phyloP scores from a whole-genome alignment of 2,329 filamentous ascomycete genomes.

The Colletotrichum tanaceti region DNA sequence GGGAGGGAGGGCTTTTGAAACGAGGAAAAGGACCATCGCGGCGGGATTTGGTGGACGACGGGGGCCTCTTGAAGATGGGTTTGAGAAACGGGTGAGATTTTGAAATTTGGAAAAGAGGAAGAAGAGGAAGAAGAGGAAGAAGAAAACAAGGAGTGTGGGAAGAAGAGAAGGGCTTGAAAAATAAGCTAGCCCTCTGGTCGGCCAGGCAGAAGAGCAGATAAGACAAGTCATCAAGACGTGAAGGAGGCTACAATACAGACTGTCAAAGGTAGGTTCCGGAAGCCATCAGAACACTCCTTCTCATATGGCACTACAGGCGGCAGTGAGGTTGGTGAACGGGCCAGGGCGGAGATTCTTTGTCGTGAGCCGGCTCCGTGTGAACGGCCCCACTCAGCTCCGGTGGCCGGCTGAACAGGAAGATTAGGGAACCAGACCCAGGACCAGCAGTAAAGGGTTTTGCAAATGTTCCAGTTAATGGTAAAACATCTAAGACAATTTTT shows the following conservation, averaged over 20 bases:
- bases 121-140: no score
- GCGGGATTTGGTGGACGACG: accelerated
- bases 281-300: accelerated
- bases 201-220: not conserved
- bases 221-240: no score
- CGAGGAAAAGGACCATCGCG: not conserved
- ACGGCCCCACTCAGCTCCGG: not conserved
- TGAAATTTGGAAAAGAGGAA: not conserved
- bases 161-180: not conserved
- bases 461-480: no score
- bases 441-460: no score
- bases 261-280: not conserved
- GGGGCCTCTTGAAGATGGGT: not conserved
- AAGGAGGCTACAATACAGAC: accelerated
- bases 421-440: not conserved
- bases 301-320: no score
- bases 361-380: not conserved
- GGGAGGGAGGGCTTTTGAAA: not conserved
- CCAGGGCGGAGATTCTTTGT: no score
- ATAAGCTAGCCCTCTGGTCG: no score
- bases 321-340: not conserved
- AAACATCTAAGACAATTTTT: no score
- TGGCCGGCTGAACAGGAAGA: not conserved
- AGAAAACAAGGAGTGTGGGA: not conserved
- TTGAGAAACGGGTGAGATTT: no score